Evolutionary conservation across 2,329 filamentous ascomycete genomes (phyloP), one percentile per base, ranked within the genome.

Genomic region (Nannizziopsis arthrosporioides): DNA sequence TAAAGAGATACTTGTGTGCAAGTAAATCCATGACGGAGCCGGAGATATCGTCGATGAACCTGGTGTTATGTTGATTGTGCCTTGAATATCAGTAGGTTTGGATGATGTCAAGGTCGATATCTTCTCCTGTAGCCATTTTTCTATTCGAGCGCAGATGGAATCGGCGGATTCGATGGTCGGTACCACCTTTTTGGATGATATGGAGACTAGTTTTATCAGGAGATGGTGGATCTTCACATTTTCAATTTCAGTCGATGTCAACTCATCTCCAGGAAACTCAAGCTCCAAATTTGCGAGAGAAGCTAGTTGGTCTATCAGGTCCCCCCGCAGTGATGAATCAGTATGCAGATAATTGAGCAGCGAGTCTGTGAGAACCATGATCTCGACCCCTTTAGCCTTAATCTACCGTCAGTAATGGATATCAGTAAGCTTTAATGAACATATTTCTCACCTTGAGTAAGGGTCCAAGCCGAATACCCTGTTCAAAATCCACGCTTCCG

Each of bases 11-110:
- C 59, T 57, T 12, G 45, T 47, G 51, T 72, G 69, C 42, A 71
- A 57, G 49, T 65, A 69, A 49, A 61, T 55, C 68, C 69, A 71
- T 2, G 63, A 63, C 1, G 68, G 67, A 3, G 59, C 61, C 18
- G 54, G 57, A 17, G 59, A 61, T 4, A 59, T 47, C 19, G 51
- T 43, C 10, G 65, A 50, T 12, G 49, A 55, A 10, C 8, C 27
- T n/a, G 44, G 43, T 17, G 53, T 38, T 34, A 55, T 31, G 15
- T 45, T 40, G 18, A 53, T 48, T 39, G 44, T 51, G n/a, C 44
- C 46, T 42, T 22, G 32, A 36, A 40, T 31, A 8, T 43, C 39
- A 15, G 34, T 11, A 11, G 30, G 11, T 15, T 38, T 35, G 27
- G 37, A 18, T 27, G 18, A 11, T 38, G 46, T 30, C 14, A 52